These are phyloP conservation scores for Boletus smithii DNA, from an alignment of 1,284 basidiomycete species.

Conservation along the genomic window DNA sequence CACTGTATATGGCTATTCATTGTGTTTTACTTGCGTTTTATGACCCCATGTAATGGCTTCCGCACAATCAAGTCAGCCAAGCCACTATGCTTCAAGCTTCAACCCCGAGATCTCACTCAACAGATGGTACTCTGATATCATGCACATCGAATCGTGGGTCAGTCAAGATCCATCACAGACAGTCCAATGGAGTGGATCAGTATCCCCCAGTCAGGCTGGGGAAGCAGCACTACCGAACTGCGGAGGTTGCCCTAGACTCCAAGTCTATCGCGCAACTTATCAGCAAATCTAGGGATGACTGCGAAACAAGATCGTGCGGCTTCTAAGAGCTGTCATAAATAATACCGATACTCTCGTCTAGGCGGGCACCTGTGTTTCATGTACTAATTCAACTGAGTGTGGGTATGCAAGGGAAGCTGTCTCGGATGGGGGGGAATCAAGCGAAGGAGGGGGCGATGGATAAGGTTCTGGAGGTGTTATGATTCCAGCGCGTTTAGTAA, in stretches of 20 bases:
- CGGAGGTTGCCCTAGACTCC: too few species aligned
- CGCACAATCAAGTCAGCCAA: slow-evolving; percentile 9
- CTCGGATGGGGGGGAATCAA: slow-evolving; percentile 59
- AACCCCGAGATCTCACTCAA: not conserved
- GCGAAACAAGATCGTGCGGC: slow-evolving; percentile 1
- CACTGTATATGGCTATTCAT: slow-evolving; percentile 10
- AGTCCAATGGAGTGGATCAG: too few species aligned
- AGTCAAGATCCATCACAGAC: too few species aligned
- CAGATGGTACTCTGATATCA: too few species aligned
- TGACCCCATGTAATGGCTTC: slow-evolving; percentile 20
- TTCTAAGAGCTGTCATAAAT: slow-evolving; percentile 25
- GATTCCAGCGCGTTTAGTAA: slow-evolving; percentile 27
- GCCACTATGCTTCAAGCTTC: not conserved
- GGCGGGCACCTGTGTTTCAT: slow-evolving; percentile 17
- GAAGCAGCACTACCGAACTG: too few species aligned
- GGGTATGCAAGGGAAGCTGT: slow-evolving; percentile 15
- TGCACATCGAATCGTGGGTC: not conserved
- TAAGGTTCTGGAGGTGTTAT: slow-evolving; percentile 54
- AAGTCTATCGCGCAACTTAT: too few species aligned
- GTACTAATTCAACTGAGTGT: slow-evolving; percentile 7
- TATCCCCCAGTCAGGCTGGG: too few species aligned
- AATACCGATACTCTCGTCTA: slow-evolving; percentile 16
- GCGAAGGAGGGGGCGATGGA: slow-evolving; percentile 72
- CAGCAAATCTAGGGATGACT: not conserved
- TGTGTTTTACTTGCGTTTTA: slow-evolving; percentile 11